Conservation (phyloP, 768 basidiomycete species). For the Amanita muscaria region DNA sequence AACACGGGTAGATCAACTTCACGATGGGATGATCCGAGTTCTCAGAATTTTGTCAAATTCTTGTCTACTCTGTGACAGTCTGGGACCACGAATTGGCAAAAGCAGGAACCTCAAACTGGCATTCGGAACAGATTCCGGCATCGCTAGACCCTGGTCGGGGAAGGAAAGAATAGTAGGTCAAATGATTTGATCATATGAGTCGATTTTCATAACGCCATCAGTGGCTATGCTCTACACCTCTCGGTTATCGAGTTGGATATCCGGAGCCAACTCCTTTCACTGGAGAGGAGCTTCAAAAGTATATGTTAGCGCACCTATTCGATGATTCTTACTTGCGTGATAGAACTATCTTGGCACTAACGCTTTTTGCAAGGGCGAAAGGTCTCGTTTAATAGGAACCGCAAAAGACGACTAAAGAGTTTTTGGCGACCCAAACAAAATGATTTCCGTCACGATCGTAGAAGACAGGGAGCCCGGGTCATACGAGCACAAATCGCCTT, state of each 20-base stretch:
- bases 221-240: constrained; percentile 36
- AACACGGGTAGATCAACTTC: no score
- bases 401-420: constrained; percentile 27
- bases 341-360: constrained; percentile 29
- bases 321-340: constrained; percentile 3
- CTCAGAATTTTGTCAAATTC: no score
- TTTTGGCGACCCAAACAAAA: no score
- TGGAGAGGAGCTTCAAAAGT: constrained; percentile 26
- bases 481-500: no score
- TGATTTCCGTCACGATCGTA: no score
- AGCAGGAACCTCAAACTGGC: constrained; percentile 41
- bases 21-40: no score
- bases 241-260: constrained; percentile 28
- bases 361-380: constrained; percentile 29
- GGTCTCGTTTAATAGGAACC: constrained; percentile 34
- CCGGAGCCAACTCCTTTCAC: constrained; percentile 39
- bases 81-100: constrained; percentile 42
- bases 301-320: no score
- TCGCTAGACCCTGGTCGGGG: constrained; percentile 42
- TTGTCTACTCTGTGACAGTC: constrained; percentile 49
- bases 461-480: no score
- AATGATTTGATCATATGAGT: neutral
- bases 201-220: constrained; percentile 17
- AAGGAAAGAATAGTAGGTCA: constrained; percentile 46
- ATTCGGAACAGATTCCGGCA: constrained; percentile 47